phyloP scores from a whole-genome alignment of 2,329 filamentous ascomycete species.

The Phyllosticta citrichinensis region DNA sequence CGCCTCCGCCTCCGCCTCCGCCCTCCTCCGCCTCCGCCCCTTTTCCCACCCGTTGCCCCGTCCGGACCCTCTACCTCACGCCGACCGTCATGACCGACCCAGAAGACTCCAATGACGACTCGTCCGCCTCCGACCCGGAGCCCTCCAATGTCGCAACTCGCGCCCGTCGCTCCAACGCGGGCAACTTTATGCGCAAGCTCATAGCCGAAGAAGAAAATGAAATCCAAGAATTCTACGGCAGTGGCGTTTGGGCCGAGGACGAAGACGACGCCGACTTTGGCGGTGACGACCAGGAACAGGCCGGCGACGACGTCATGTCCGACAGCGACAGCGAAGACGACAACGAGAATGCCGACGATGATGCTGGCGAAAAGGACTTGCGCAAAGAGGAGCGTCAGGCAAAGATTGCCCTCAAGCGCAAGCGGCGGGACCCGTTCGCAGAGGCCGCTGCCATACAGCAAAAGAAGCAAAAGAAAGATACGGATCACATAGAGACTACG shows the following conservation, averaged over 20 bases:
- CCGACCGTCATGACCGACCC: constrained; percentile 13
- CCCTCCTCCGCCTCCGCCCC: constrained; percentile 10
- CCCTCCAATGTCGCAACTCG: constrained; percentile 29
- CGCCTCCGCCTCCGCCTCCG: constrained; percentile 14
- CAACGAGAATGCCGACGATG: constrained; percentile 54
- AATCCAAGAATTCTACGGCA: constrained; percentile 12
- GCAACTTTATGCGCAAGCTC: constrained; percentile 32
- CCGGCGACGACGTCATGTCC: constrained; percentile 64
- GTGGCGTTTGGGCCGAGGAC: constrained; percentile 56
- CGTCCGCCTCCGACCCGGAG: constrained; percentile 13
- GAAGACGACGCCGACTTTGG: constrained; percentile 46
- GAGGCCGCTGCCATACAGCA: constrained; percentile 32
- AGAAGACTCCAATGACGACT: constrained; percentile 13
- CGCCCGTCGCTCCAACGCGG: constrained; percentile 28
- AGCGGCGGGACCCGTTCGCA: constrained; percentile 43
- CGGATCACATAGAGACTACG: constrained; percentile 33
- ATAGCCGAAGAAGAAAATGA: constrained; percentile 30
- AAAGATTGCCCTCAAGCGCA: constrained; percentile 59
- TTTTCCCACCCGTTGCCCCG: constrained; percentile 16
- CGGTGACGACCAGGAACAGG: constrained; percentile 37
- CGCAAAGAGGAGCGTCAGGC: constrained; percentile 65
- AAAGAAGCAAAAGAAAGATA: constrained; percentile 20
- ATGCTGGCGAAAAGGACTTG: constrained; percentile 81
- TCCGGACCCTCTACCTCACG: neutral
- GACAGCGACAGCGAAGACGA: constrained; percentile 72